Base-by-base conservation (phyloP, 441 rosid species). In the Mallotus repandus region DNA sequence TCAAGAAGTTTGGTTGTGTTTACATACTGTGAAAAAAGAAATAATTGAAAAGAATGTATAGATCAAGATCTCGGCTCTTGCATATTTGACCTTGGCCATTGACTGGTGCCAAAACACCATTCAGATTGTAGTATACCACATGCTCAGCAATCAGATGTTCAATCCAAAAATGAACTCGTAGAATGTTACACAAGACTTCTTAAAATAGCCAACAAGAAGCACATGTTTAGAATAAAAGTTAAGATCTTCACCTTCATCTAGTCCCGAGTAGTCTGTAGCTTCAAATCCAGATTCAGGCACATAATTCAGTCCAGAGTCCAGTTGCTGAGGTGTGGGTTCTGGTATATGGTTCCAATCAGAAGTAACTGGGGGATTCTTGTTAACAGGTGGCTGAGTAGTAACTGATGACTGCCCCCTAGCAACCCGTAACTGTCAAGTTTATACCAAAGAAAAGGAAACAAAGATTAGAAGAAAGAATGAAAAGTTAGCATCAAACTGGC, bases 291-390 rank as follows among this genome's bases (percentile, higher is more conserved):
- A 79, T 59, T 74, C 98, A 14, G 89, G 74, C 69, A 74, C 80
- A 77, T 74, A 74, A 79, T 74, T 74, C 67, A 67, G 76, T 18
- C 81, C 77, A 55, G 82, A 45, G 66, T 75, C 85, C 59, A 80
- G 53, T 72, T 83, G 91, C 76, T 74, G 87, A 22, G 80, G 60
- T 13, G 70, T 38, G 35, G 85, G 72, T 61, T 78, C 82, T 2
- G 87, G 76, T 72, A 73, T 63, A 55, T 76, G 79, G 76, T 80
- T 84, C 92, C 90, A 85, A 49, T 86, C 89, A 53, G 88, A 87
- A n/a, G 80, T 38, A 54, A 81, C 50, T 19, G 81, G 72, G 15
- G 45, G 45, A 52, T 71, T 85, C 79, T 72, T 86, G 78, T 55
- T 75, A 25, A 71, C 76, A 63, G 87, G 49, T 68, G 82, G 70